phyloP scores from a whole-genome alignment of 139 green algal genomes.

The Asterochloris sp. region DNA sequence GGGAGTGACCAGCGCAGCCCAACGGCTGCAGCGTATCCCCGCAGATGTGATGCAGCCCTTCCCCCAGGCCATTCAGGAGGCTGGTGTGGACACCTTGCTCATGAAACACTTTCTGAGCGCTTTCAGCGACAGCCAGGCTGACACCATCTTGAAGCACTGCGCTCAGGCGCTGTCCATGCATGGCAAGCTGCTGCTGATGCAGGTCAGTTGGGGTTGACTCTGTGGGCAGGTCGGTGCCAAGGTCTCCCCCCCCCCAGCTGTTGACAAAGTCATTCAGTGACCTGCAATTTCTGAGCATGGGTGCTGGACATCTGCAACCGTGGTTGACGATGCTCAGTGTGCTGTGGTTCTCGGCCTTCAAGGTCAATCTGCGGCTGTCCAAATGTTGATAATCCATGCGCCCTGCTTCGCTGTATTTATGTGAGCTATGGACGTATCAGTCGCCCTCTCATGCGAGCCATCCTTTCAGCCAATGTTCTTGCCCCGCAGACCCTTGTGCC shows the following conservation, averaged over 20 bases:
- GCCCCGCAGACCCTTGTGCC: slow-evolving; percentile 27
- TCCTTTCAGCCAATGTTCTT: neutral
- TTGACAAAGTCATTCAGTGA: neutral
- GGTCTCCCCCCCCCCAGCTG: too few relatives aligned
- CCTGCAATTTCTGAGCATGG: neutral
- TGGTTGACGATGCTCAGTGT: too few relatives aligned
- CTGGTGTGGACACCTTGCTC: slow-evolving; percentile 24
- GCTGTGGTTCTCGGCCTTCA: too few relatives aligned
- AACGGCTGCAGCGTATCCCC: slow-evolving; percentile 13
- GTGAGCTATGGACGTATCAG: too few relatives aligned
- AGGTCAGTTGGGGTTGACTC: slow-evolving; percentile 3
- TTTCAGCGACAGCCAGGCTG: slow-evolving; percentile 23
- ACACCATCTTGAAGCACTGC: slow-evolving; percentile 29
- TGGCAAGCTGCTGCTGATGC: slow-evolving; percentile 26
- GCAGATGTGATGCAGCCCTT: slow-evolving; percentile 26
- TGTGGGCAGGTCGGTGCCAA: neutral
- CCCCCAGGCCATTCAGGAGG: slow-evolving; percentile 10
- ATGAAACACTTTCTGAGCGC: slow-evolving; percentile 37
- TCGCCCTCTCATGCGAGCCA: too few relatives aligned
- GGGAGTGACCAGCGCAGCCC: slow-evolving; percentile 18
- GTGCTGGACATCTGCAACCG: neutral
- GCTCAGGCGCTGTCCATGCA: neutral
- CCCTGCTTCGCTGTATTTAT: neutral
- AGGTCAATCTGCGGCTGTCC: neutral
- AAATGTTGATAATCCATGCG: neutral